Evolutionary conservation across 345 rosid genomes (phyloP).

Genomic region (Geranium brycei): DNA sequence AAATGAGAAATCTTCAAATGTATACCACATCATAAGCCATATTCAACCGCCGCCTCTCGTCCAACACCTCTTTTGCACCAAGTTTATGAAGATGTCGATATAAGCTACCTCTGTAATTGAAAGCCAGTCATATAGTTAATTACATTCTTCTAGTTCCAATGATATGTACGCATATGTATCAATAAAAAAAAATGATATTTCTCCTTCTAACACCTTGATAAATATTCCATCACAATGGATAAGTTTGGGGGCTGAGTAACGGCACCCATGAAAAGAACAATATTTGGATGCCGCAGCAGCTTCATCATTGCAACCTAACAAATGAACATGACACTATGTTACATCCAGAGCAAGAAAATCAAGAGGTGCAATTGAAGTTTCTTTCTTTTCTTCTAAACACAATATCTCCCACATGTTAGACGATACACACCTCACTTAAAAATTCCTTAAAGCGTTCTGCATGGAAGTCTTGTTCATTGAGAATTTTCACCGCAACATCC

Average conservation of each 20-base stretch:
- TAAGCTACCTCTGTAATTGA: slow-evolving; percentile 82
- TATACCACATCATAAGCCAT: slow-evolving; percentile 99
- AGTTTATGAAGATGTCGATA: slow-evolving; percentile 81
- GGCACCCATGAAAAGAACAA: slow-evolving; percentile 99
- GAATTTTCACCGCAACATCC: slow-evolving; percentile 99
- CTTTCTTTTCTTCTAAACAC: neutral
- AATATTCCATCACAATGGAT: slow-evolving; percentile 95
- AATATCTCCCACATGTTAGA: neutral
- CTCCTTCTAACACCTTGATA: slow-evolving; percentile 56
- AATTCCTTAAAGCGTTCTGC: slow-evolving; percentile 80
- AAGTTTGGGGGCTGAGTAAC: slow-evolving; percentile 94
- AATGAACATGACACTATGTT: neutral
- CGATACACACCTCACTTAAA: slow-evolving; percentile 68
- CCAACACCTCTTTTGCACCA: slow-evolving; percentile 68
- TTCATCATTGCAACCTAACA: slow-evolving; percentile 93
- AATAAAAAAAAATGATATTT: too few relatives aligned
- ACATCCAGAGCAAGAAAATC: neutral
- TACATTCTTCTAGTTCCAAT: neutral
- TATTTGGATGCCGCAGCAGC: slow-evolving; percentile 94
- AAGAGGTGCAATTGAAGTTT: neutral
- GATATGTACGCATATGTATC: neutral
- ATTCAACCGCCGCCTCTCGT: slow-evolving; percentile 80
- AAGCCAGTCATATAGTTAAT: neutral
- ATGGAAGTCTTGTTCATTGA: slow-evolving; percentile 96
- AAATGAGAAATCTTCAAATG: slow-evolving; percentile 4